Conservation (phyloP, 2,329 filamentous ascomycete species). For the Podosphaera xanthii region DNA sequence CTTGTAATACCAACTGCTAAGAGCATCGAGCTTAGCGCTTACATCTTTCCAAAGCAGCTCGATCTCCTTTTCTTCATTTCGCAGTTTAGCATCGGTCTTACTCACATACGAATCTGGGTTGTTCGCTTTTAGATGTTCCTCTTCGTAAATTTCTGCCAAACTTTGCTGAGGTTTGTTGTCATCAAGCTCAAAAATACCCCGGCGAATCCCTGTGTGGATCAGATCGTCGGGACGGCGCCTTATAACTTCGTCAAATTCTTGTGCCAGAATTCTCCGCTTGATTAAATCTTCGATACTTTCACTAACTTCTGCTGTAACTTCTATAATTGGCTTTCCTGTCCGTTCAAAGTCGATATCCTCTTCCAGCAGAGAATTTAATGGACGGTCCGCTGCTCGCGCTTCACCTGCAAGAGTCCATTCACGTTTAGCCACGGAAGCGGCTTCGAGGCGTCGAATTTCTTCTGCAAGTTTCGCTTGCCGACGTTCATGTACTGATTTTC, state of each 20-base stretch:
- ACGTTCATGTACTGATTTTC: slow-evolving; percentile 66
- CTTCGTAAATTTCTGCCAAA: slow-evolving; percentile 82
- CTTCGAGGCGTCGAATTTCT: slow-evolving; percentile 79
- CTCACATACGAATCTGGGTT: slow-evolving; percentile 65
- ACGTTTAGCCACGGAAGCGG: slow-evolving; percentile 68
- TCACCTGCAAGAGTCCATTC: slow-evolving; percentile 83
- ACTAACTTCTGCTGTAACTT: slow-evolving; percentile 76
- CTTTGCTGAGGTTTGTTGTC: slow-evolving; percentile 73
- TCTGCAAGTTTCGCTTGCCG: slow-evolving; percentile 66
- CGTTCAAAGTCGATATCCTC: slow-evolving; percentile 92
- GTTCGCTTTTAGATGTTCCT: slow-evolving; percentile 58
- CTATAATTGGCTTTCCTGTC: slow-evolving; percentile 78
- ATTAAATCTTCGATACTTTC: slow-evolving; percentile 86
- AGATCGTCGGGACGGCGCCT: slow-evolving; percentile 56
- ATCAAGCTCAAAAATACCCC: slow-evolving; percentile 50
- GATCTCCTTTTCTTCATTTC: slow-evolving; percentile 65
- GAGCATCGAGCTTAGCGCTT: slow-evolving; percentile 57
- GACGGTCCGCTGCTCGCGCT: slow-evolving; percentile 58
- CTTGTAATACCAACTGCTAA: slow-evolving; percentile 89
- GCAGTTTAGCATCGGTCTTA: slow-evolving; percentile 58
- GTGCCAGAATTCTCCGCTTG: slow-evolving; percentile 73
- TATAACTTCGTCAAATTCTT: slow-evolving; percentile 80
- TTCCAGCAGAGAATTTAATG: slow-evolving; percentile 77
- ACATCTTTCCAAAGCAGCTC: slow-evolving; percentile 64
- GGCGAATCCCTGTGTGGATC: slow-evolving; percentile 34